Evolutionary conservation across 1,284 basidiomycete genomes (phyloP).

Genomic region (Leccinum colubrinum): DNA sequence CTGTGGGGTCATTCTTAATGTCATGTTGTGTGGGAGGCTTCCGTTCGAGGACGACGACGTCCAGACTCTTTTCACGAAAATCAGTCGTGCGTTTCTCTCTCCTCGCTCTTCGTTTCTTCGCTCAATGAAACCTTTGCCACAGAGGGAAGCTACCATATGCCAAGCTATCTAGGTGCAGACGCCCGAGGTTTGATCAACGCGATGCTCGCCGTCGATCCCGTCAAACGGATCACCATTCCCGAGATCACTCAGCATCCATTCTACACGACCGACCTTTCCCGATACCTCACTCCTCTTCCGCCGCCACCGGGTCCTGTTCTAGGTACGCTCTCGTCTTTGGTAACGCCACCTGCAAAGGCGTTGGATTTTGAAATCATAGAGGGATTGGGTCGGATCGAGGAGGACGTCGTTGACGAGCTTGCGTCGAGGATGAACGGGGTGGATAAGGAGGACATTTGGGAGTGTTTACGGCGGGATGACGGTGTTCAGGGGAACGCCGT

Average conservation of each 20-base stretch:
- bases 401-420: conserved; percentile 85
- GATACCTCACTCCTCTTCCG: conserved; percentile 85
- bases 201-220: conserved; percentile 91
- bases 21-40: conserved; percentile 89
- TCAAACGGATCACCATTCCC: conserved; percentile 88
- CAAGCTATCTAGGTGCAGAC: conserved; percentile 73
- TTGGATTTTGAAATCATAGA: conserved; percentile 79
- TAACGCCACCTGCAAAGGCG: conserved; percentile 53
- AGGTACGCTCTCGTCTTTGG: conserved; percentile 66
- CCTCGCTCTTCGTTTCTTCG: conserved; percentile 24
- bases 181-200: conserved; percentile 76
- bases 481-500: conserved; percentile 88
- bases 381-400: conserved; percentile 86
- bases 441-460: conserved; percentile 82
- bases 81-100: conserved; percentile 77
- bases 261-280: conserved; percentile 82
- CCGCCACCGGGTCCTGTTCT: conserved; percentile 77
- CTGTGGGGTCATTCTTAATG: conserved; percentile 93
- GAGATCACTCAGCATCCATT: conserved; percentile 90
- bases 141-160: conserved; percentile 88
- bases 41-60: conserved; percentile 97
- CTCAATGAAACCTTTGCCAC: neutral
- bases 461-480: conserved; percentile 78
- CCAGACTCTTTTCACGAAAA: conserved; percentile 88
- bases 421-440: conserved; percentile 75